Base-by-base conservation (phyloP, 1,139 yeast genomes). In the Magnusiomyces paraingens region DNA sequence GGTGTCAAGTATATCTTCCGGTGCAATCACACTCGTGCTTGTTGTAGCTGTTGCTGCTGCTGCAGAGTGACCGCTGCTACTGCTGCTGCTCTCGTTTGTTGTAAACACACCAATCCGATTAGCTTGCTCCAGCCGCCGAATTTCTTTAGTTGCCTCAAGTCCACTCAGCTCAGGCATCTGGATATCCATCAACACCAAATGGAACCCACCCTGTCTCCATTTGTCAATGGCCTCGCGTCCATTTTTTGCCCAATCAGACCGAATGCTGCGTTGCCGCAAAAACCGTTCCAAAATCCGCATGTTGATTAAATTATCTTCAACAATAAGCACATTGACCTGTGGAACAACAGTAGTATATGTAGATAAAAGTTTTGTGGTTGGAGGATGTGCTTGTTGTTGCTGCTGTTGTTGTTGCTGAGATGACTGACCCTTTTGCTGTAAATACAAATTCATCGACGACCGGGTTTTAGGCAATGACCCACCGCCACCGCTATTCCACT, bases 81-180 rank as follows among this genome's bases (percentile, higher is more conserved):
- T 26, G 32, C 32, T 26, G 8, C 32, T 26, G 32, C 32, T 26
- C 17, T 51, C 44, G 49, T 61, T 52, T 15, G 55, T 75, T 0
- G 86, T 82, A 68, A 84, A 85, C 18, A 85, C 90, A 11, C 97
- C 97, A 60, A 91, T 88, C 36, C 84, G 78, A 64, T 90, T 90
- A 39, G 84, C 72, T 62, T 83, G 81, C 65, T 93, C 99, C 53
- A 90, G 73, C 50, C 91, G 77, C 53, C 99, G 75, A 45, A 91
- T 91, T 63, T 88, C 95, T 65, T 86, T 85, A 2, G 97, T 86
- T 5, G 95, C 97, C 58, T 90, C 96, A 41, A 91, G 80, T 38
- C 98, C 98, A 1, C 95, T 86, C 77, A 90, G 82, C 2, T 89
- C 95, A 0, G 98, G 98, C 56, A 91, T 75, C 69, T 91, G 97